Percentiles rank a stretch among this genome's conserved stretches.
These are phyloP conservation scores for Lepraria neglecta DNA, from an alignment of 495 filamentous ascomycete genomes.

Conservation along the genomic window DNA sequence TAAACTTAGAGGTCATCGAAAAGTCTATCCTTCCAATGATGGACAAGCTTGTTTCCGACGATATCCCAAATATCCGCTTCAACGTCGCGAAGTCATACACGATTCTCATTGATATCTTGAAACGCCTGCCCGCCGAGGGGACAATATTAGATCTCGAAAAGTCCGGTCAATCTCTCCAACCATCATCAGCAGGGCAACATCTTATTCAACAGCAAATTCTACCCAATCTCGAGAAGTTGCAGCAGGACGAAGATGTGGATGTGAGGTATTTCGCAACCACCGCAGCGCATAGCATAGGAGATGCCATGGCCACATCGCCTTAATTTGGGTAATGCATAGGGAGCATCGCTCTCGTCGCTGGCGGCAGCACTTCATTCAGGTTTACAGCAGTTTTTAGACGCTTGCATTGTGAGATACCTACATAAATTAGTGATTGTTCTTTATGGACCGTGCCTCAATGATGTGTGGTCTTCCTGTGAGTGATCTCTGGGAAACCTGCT, in stretches of 20 bases:
- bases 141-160: slow-evolving; percentile 82
- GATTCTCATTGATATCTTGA: slow-evolving; percentile 79
- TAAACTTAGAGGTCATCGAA: slow-evolving; percentile 85
- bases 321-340: slow-evolving; percentile 4
- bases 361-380: background rate
- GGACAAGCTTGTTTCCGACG: slow-evolving; percentile 83
- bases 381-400: slow-evolving; percentile 17
- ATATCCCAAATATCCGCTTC: slow-evolving; percentile 98
- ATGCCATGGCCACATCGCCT: slow-evolving; percentile 35
- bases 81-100: slow-evolving; percentile 97
- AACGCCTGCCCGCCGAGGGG: slow-evolving; percentile 79
- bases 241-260: slow-evolving; percentile 95
- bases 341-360: background rate
- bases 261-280: slow-evolving; percentile 90
- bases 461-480: background rate
- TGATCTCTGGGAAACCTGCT: too few relatives aligned
- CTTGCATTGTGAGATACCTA: slow-evolving; percentile 30
- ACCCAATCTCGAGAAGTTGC: slow-evolving; percentile 87
- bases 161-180: slow-evolving; percentile 52
- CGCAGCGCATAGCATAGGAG: slow-evolving; percentile 44
- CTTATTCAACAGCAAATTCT: slow-evolving; percentile 82
- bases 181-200: slow-evolving; percentile 68
- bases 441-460: background rate
- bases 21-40: slow-evolving; percentile 92
- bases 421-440: slow-evolving; percentile 26